Conservation (phyloP, 495 filamentous ascomycete species). For the Neurospora sp. region DNA sequence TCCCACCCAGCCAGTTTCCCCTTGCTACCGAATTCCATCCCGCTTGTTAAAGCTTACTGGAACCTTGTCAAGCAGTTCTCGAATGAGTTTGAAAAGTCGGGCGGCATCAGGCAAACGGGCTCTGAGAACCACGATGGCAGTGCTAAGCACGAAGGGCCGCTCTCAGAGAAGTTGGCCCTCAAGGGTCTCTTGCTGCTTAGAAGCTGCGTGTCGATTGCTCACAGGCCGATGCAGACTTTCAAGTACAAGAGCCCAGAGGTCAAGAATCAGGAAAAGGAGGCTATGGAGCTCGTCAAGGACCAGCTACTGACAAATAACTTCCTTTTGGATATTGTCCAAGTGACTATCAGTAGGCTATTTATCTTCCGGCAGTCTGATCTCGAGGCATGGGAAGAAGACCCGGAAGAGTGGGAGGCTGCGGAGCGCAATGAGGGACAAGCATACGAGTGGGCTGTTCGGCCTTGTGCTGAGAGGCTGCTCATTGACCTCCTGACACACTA, state of each 20-base stretch:
- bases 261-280: conserved; percentile 57
- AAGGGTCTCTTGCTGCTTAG: conserved; percentile 76
- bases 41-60: conserved; percentile 76
- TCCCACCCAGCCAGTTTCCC: conserved; percentile 71
- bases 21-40: conserved; percentile 63
- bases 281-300: conserved; percentile 53
- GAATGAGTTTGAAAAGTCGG: conserved; percentile 50
- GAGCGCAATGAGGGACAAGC: conserved; percentile 71
- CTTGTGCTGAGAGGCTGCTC: conserved; percentile 88
- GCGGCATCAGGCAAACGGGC: conserved; percentile 36
- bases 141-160: conserved; percentile 43
- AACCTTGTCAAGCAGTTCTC: conserved; percentile 63
- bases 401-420: conserved; percentile 82
- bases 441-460: conserved; percentile 79
- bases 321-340: conserved; percentile 67
- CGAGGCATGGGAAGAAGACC: conserved; percentile 81
- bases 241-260: conserved; percentile 62
- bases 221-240: conserved; percentile 69
- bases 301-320: conserved; percentile 65
- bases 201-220: conserved; percentile 72
- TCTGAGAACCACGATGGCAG: conserved; percentile 38
- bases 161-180: conserved; percentile 66
- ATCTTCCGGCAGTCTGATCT: conserved; percentile 78
- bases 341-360: conserved; percentile 79
- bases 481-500: conserved; percentile 82